These are phyloP conservation scores for Fusarium subglutinans DNA, from an alignment of 2,329 filamentous ascomycete species.

Conservation along the genomic window DNA sequence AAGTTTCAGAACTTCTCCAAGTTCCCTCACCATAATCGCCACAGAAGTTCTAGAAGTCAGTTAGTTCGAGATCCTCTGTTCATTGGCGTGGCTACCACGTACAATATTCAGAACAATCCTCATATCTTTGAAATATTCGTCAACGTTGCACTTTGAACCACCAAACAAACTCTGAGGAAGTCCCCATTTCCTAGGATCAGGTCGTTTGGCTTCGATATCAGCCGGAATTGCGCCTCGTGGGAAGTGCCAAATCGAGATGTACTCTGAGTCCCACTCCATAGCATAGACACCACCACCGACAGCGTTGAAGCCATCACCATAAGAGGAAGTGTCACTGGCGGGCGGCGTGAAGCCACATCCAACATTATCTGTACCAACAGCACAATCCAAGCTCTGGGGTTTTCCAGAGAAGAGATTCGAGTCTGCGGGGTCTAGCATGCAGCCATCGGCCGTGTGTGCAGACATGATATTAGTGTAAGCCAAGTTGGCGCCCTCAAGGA, in stretches of 20 bases:
- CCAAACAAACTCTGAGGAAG: constrained; percentile 76
- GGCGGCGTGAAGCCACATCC: constrained; percentile 58
- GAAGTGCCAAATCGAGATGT: constrained; percentile 82
- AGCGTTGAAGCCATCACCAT: constrained; percentile 73
- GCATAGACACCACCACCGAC: constrained; percentile 75
- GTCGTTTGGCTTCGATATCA: constrained; percentile 68
- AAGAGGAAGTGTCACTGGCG: constrained; percentile 55
- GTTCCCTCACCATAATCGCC: constrained; percentile 73
- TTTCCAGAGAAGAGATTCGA: constrained; percentile 40
- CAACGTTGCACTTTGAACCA: constrained; percentile 69
- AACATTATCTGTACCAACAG: constrained; percentile 49
- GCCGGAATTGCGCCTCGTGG: constrained; percentile 69
- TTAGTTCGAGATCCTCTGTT: neutral
- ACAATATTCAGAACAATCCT: constrained; percentile 77
- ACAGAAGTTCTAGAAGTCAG: constrained; percentile 69
- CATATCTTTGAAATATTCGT: constrained; percentile 72
- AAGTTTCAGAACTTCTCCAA: constrained; percentile 54
- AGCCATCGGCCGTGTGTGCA: constrained; percentile 63
- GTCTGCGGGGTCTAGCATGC: constrained; percentile 38
- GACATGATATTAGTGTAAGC: constrained; percentile 69
- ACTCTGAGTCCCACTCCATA: constrained; percentile 73
- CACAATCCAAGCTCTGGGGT: constrained; percentile 48
- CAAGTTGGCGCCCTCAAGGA: constrained; percentile 75
- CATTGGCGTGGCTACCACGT: constrained; percentile 12
- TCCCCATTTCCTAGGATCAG: constrained; percentile 74